These are phyloP conservation scores for Suhomyces emberorum DNA, from an alignment of 805 yeast species.

Conservation along the genomic window DNA sequence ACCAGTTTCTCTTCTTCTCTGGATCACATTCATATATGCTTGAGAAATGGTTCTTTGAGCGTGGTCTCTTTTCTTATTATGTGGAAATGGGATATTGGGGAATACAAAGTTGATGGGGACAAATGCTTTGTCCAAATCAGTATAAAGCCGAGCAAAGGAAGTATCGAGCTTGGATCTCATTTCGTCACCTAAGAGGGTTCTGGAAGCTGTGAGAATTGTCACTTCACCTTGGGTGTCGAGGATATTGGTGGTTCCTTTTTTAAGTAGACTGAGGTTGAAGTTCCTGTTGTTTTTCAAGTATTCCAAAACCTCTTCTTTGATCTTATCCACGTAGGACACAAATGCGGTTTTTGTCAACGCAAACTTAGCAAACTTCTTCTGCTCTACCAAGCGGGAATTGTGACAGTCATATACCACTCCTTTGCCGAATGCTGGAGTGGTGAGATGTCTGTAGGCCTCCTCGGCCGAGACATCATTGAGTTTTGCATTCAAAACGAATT, in stretches of 20 bases:
- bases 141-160: constrained; percentile 77
- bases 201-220: constrained; percentile 92
- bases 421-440: constrained; percentile 96
- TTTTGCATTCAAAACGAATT: constrained; percentile 88
- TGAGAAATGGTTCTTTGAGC: constrained; percentile 79
- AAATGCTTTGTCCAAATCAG: constrained; percentile 94
- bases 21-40: constrained; percentile 78
- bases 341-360: constrained; percentile 86
- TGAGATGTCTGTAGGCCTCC: constrained; percentile 88
- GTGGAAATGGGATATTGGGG: constrained; percentile 86
- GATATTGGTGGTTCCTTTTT: constrained; percentile 56
- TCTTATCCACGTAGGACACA: constrained; percentile 79
- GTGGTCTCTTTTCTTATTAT: constrained; percentile 74
- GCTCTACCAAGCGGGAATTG: constrained; percentile 90
- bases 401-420: constrained; percentile 98
- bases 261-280: constrained; percentile 36
- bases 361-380: constrained; percentile 90
- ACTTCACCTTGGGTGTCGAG: constrained; percentile 87
- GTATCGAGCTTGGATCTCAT: constrained; percentile 78
- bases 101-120: constrained; percentile 93
- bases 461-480: constrained; percentile 90
- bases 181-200: constrained; percentile 87
- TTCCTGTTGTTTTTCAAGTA: constrained; percentile 55
- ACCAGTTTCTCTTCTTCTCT: constrained; percentile 65
- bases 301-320: constrained; percentile 66